Evolutionary conservation across 2,329 filamentous ascomycete species (phyloP).

Genomic region (Alternaria atra): DNA sequence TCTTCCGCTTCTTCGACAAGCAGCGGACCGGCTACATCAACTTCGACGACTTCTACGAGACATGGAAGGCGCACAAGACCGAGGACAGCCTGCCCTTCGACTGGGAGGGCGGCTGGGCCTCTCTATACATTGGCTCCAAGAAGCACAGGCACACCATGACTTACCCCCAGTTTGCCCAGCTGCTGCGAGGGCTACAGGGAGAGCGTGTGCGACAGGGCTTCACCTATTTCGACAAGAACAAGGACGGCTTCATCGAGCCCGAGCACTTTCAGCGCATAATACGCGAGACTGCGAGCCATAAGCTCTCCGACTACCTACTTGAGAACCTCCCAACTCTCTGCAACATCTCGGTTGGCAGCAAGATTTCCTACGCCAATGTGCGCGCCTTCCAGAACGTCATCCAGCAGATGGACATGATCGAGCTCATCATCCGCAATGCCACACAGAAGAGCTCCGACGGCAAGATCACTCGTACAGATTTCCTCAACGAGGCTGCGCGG

Average conservation of each 20-base stretch:
- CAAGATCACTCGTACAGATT: constrained; percentile 93
- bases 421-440: constrained; percentile 89
- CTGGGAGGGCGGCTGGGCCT: constrained; percentile 97
- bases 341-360: constrained; percentile 90
- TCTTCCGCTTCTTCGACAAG: constrained; percentile 94
- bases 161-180: constrained; percentile 96
- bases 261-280: constrained; percentile 98
- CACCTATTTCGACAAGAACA: constrained; percentile 87
- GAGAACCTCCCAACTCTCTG: constrained; percentile 91
- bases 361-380: constrained; percentile 97
- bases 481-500: constrained; percentile 90
- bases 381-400: constrained; percentile 98
- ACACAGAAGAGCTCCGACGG: constrained; percentile 84
- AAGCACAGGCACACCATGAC: constrained; percentile 90
- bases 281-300: constrained; percentile 88
- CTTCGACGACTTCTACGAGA: constrained; percentile 84
- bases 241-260: constrained; percentile 93
- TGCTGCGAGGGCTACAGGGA: constrained; percentile 94
- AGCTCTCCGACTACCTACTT: constrained; percentile 94
- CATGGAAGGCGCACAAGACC: constrained; percentile 91
- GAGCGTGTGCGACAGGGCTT: constrained; percentile 97
- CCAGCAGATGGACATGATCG: constrained; percentile 95
- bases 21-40: constrained; percentile 85
- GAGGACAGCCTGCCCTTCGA: constrained; percentile 87
- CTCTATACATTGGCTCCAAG: constrained; percentile 89